phyloP scores from a whole-genome alignment of 306 rosid genomes.

The Malus fusca region DNA sequence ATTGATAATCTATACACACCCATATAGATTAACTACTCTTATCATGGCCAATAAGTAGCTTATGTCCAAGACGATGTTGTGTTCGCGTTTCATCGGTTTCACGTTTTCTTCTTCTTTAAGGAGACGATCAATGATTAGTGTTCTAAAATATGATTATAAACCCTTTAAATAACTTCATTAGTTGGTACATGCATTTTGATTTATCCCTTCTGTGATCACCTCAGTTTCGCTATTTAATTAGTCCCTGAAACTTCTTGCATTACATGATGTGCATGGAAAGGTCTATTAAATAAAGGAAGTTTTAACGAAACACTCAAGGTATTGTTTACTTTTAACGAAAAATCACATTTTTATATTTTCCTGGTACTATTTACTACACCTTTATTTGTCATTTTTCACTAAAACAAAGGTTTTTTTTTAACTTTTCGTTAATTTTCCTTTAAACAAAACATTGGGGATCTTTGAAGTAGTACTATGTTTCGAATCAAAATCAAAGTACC shows the following conservation, averaged over 20 bases:
- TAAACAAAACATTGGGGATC: no score
- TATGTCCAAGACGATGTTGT: constrained; percentile 17
- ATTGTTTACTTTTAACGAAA: no score
- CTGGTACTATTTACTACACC: no score
- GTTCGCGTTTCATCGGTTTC: constrained; percentile 17
- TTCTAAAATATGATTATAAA: constrained; percentile 1
- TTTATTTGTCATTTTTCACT: no score
- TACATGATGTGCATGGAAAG: background rate
- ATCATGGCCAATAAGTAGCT: constrained; percentile 32
- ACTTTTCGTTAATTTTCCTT: no score
- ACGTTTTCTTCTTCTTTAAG: background rate
- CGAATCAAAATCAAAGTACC: no score
- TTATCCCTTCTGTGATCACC: background rate
- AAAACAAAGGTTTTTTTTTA: no score
- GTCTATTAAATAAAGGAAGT: background rate
- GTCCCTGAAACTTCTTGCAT: background rate
- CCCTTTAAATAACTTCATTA: background rate
- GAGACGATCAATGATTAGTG: background rate
- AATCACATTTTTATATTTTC: no score
- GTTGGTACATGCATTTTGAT: background rate
- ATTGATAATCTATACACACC: no score
- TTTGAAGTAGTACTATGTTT: no score
- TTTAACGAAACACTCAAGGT: no score
- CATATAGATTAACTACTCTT: background rate
- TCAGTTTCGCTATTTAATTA: background rate